phyloP scores from a whole-genome alignment of 805 yeast genomes.

The Zygotorulaspora chibaensis region DNA sequence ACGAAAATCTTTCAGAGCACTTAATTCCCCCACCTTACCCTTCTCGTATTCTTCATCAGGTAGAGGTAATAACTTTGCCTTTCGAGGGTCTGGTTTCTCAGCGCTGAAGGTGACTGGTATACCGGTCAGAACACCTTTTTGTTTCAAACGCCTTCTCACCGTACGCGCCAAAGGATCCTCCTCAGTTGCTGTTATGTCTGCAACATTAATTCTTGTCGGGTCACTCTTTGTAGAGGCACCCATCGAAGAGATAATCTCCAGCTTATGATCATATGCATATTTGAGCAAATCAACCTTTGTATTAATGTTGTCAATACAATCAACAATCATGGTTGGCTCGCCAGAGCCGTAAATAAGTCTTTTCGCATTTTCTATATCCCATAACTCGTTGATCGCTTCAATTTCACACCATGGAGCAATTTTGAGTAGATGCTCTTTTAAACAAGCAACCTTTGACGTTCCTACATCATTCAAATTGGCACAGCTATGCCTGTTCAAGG shows the following conservation, averaged over 20 bases:
- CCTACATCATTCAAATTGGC: conserved; percentile 94
- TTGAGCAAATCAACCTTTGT: conserved; percentile 90
- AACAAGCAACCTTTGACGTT: conserved; percentile 77
- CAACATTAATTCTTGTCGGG: conserved; percentile 84
- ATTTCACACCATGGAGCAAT: conserved; percentile 94
- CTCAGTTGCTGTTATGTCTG: conserved; percentile 83
- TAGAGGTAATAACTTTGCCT: conserved; percentile 81
- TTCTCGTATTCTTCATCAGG: conserved; percentile 74
- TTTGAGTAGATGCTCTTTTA: conserved; percentile 58
- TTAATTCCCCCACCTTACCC: conserved; percentile 62
- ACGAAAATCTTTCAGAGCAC: conserved; percentile 84
- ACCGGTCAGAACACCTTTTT: conserved; percentile 67
- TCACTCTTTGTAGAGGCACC: conserved; percentile 98
- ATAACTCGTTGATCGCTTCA: conserved; percentile 72
- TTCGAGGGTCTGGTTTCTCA: conserved; percentile 94
- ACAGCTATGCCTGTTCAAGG: conserved; percentile 90
- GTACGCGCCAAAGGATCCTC: conserved; percentile 91
- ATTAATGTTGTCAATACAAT: conserved; percentile 94
- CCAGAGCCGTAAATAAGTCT: conserved; percentile 48
- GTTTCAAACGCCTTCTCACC: conserved; percentile 78
- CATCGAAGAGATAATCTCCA: conserved; percentile 84
- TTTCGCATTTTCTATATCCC: conserved; percentile 65
- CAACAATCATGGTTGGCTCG: conserved; percentile 74
- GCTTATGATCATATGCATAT: conserved; percentile 54
- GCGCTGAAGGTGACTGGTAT: conserved; percentile 89